Conservation (phyloP, 306 rosid genomes). For the Morella rubra region DNA sequence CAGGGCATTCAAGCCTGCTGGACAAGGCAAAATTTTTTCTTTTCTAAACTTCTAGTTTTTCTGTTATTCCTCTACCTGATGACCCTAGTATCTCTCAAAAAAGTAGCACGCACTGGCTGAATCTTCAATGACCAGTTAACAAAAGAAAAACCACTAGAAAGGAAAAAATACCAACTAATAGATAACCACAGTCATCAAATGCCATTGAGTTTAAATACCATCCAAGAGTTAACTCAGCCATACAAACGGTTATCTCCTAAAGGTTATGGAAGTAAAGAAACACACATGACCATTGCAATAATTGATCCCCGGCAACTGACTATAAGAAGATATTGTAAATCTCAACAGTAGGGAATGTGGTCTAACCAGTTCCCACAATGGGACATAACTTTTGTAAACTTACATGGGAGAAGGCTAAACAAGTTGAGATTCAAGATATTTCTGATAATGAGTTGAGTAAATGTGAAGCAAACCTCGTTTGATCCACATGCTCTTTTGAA, state of each 20-base stretch:
- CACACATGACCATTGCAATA: neutral
- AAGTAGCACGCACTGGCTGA: neutral
- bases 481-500: conserved; percentile 93
- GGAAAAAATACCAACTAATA: neutral
- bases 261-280: neutral
- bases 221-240: neutral
- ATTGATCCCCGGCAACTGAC: neutral
- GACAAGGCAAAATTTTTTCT: no score
- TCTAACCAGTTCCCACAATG: no score
- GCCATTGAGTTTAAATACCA: neutral
- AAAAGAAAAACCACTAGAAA: neutral
- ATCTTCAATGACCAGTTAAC: neutral
- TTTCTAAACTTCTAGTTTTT: no score
- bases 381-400: neutral
- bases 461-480: conserved; percentile 61
- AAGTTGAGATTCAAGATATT: neutral
- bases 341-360: no score
- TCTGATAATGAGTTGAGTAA: neutral
- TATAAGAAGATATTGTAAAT: neutral
- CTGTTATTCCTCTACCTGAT: neutral
- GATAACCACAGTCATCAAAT: neutral
- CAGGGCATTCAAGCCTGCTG: neutral
- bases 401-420: neutral
- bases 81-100: neutral
- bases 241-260: neutral